A percentile compares a stretch with the other conserved stretches of the same genome.
Conservation (phyloP, 495 filamentous ascomycete species). For the Penicillium coffeae region DNA sequence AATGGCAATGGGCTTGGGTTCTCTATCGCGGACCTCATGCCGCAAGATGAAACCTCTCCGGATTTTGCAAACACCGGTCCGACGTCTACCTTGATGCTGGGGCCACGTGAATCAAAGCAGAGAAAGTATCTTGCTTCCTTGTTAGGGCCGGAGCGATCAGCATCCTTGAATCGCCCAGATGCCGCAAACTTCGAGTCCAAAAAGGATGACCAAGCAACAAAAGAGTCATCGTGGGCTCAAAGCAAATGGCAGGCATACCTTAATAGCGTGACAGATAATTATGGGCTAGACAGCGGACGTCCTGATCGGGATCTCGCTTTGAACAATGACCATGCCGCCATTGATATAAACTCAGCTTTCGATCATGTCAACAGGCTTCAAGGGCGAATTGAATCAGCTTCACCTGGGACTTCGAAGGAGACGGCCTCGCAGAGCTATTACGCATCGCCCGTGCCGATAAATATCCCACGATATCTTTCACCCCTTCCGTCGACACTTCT, state of each 20-base stretch:
- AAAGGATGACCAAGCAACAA: slow-evolving; percentile 7
- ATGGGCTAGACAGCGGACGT: slow-evolving; percentile 66
- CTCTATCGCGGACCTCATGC: neutral
- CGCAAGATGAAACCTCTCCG: neutral
- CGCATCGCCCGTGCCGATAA: slow-evolving; percentile 61
- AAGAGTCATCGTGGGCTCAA: slow-evolving; percentile 20
- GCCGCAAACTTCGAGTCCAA: neutral
- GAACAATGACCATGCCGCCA: slow-evolving; percentile 63
- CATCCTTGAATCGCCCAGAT: slow-evolving; percentile 4
- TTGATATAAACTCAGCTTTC: slow-evolving; percentile 40
- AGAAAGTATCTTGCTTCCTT: slow-evolving; percentile 3
- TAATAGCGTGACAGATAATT: slow-evolving; percentile 44
- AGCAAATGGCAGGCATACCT: slow-evolving; percentile 42
- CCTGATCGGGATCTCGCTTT: slow-evolving; percentile 63
- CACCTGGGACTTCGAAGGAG: too few relatives aligned
- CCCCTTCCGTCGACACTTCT: slow-evolving; percentile 64
- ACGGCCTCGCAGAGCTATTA: slow-evolving; percentile 54
- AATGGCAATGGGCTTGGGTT: slow-evolving; percentile 9
- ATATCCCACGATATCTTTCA: slow-evolving; percentile 61
- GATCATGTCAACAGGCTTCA: slow-evolving; percentile 21
- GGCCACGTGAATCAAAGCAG: slow-evolving; percentile 1
- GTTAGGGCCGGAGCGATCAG: neutral
- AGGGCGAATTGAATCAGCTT: too few relatives aligned
- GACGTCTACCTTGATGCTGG: slow-evolving; percentile 1
- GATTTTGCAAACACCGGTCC: neutral